Base-by-base conservation (phyloP, 371 early-diverging fungal species). In the Funneliformis caledonium region DNA sequence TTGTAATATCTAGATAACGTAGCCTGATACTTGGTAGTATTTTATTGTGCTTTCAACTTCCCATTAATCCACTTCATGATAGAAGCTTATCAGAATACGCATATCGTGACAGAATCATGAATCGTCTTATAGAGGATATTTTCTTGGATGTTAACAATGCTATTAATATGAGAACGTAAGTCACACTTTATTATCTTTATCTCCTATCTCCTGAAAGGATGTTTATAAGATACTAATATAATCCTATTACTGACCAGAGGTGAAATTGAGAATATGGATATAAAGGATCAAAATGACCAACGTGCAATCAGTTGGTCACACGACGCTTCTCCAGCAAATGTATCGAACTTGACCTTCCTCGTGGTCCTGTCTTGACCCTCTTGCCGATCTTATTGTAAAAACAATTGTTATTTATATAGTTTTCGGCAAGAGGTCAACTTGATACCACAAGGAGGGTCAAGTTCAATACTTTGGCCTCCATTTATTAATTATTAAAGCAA, bases 141-240 rank as follows among this genome's bases (percentile, higher is more conserved):
- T 74, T 74, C 33, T 59, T 74, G 5, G 75, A 74, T 11, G 42
- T 74, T 37, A 74, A 74, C 6, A 37, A 16, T 59, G n/a, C 47
- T 10, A 60, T 60, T 74, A 16, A 37, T 47, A 59, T 74, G 37
- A 19, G 10, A 59, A 74, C 19, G 42, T 60, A 59, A 22, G 60
- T 59, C 31, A 5, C n/a, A 26, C 11, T 8, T 31, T n/a, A n/a
- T n/a, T n/a, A n/a, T n/a, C n/a, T n/a, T n/a, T n/a, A n/a, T n/a
- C n/a, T n/a, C n/a, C n/a, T n/a, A n/a, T n/a, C n/a, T n/a, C n/a
- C n/a, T n/a, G n/a, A n/a, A n/a, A n/a, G n/a, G n/a, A n/a, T n/a
- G n/a, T n/a, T n/a, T n/a, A n/a, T n/a, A n/a, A n/a, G n/a, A 62
- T 62, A 67, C 7, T 67, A 67, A 67, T 67, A 37, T 37, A 31